Percentiles rank a stretch among this genome's conserved stretches.
Evolutionary conservation across 768 basidiomycete genomes (phyloP).

Genomic region (Tricholoma sp.): DNA sequence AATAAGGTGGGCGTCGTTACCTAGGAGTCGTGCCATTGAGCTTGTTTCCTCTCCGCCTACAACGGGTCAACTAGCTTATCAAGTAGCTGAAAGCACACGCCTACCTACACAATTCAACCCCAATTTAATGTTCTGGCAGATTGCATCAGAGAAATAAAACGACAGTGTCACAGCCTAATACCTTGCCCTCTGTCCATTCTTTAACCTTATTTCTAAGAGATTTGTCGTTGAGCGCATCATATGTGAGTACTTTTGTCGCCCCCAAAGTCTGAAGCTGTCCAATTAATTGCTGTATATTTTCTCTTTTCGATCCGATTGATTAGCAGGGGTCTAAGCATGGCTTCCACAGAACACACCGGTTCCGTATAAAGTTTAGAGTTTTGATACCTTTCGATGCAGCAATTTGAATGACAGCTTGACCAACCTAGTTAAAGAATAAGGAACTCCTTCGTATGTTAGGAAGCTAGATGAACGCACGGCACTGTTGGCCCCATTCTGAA

Average conservation of each 20-base stretch:
- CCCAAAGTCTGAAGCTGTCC: constrained; percentile 53
- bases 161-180: constrained; percentile 17
- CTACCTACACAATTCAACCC: constrained; percentile 49
- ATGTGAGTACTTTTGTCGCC: constrained; percentile 72
- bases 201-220: constrained; percentile 48
- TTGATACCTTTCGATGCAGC: constrained; percentile 65
- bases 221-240: constrained; percentile 65
- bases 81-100: constrained; percentile 7
- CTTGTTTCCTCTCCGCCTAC: constrained; percentile 58
- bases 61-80: neutral
- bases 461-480: constrained; percentile 45
- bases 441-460: neutral
- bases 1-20: constrained; percentile 64
- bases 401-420: constrained; percentile 83
- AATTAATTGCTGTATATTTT: constrained; percentile 47
- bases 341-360: constrained; percentile 40
- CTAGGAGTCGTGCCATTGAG: constrained; percentile 63
- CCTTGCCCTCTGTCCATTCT: constrained; percentile 61
- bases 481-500: constrained; percentile 86
- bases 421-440: constrained; percentile 43
- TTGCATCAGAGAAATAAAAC: neutral
- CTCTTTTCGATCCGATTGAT: constrained; percentile 30
- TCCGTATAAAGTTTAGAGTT: constrained; percentile 78
- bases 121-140: constrained; percentile 35
- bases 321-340: neutral